phyloP scores from a whole-genome alignment of 345 rosid genomes.

The Lepidium didymum region DNA sequence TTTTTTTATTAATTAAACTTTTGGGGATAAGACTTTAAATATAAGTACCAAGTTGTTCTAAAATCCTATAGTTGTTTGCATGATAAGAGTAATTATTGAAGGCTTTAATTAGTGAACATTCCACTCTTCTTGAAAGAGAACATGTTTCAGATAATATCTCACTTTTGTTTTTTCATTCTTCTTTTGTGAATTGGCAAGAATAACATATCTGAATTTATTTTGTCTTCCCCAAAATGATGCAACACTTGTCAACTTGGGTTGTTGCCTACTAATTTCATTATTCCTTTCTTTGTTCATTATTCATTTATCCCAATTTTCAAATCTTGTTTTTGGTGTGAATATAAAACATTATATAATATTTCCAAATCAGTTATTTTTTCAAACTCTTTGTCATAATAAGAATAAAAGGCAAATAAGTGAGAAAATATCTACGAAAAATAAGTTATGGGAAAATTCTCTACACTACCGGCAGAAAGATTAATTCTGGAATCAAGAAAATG shows the following conservation, averaged over 20 bases:
- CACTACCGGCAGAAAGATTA: no score
- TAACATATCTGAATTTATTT: not conserved
- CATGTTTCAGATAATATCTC: slow-evolving; percentile 12
- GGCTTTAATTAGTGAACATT: slow-evolving; percentile 24
- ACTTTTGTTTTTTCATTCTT: slow-evolving; percentile 5
- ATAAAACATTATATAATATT: no score
- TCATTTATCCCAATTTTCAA: not conserved
- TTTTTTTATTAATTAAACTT: not conserved
- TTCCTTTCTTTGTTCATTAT: not conserved
- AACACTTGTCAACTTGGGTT: slow-evolving; percentile 20
- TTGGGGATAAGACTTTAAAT: slow-evolving; percentile 2
- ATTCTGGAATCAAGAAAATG: no score
- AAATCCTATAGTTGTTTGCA: slow-evolving; percentile 6
- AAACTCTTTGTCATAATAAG: no score
- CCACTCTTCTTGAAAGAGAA: slow-evolving; percentile 26
- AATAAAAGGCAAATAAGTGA: no score
- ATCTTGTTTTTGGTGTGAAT: not conserved
- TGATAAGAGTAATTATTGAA: slow-evolving; percentile 27
- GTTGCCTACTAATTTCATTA: not conserved
- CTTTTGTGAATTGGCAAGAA: not conserved
- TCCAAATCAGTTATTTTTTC: no score
- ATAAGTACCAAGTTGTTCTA: slow-evolving; percentile 4
- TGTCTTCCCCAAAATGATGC: slow-evolving; percentile 3
- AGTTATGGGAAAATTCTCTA: no score
- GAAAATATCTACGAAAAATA: no score